These are phyloP conservation scores for Claviceps arundinis DNA, from an alignment of 2,329 filamentous ascomycete genomes.

Conservation along the genomic window DNA sequence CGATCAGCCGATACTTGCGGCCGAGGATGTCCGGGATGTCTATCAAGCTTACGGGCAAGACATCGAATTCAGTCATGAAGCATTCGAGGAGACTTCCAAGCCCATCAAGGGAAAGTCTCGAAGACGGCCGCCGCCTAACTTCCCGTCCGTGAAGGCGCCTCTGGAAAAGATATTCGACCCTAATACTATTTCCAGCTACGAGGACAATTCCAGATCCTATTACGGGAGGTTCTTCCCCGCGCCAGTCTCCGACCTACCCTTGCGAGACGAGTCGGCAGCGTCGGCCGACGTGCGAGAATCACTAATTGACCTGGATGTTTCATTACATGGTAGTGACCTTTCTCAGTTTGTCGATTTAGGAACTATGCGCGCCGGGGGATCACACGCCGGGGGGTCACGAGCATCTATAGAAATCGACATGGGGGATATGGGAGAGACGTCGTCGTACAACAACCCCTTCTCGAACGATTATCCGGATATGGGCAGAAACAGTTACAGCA, in stretches of 20 bases:
- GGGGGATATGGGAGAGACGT: conserved; percentile 29
- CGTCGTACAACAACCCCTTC: conserved; percentile 35
- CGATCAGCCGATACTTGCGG: conserved; percentile 41
- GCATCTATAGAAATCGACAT: conserved; percentile 36
- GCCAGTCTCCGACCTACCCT: conserved; percentile 39
- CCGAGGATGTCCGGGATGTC: conserved; percentile 42
- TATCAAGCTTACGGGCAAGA: conserved; percentile 47
- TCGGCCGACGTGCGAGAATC: conserved; percentile 43
- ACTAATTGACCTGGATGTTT: conserved; percentile 51
- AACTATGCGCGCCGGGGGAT: conserved; percentile 40
- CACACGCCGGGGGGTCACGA: conserved; percentile 32
- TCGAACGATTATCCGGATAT: conserved; percentile 45
- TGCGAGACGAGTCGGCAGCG: conserved; percentile 41
- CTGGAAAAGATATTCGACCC: conserved; percentile 54
- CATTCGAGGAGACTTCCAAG: conserved; percentile 36
- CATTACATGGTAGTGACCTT: conserved; percentile 40
- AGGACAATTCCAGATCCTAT: conserved; percentile 48
- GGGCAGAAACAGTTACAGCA: conserved; percentile 21
- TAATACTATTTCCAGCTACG: conserved; percentile 50
- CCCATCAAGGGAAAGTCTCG: conserved; percentile 39
- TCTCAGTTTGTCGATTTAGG: conserved; percentile 48
- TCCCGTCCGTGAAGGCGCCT: conserved; percentile 44
- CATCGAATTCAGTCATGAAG: conserved; percentile 36
- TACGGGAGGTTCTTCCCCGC: conserved; percentile 36
- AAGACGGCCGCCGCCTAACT: conserved; percentile 42